Evolutionary conservation across 78 protist species (phyloP), one percentile per base, ranked within the genome.

Genomic region (Emiliania huxleyi): DNA sequence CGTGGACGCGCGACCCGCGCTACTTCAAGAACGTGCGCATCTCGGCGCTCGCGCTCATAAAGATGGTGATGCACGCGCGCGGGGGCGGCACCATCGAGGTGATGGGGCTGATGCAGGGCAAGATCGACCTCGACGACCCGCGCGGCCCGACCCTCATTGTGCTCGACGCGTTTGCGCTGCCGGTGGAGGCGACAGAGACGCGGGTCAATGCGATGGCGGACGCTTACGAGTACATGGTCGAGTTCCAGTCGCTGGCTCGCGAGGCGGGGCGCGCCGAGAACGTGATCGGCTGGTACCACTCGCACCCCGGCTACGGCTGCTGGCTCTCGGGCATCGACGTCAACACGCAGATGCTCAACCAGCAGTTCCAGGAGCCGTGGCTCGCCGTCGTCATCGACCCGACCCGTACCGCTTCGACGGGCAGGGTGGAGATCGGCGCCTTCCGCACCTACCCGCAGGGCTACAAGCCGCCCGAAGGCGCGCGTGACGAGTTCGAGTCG

Each of bases 181-280:
- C 99, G 45, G 99, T 98, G 0, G 99, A 98, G 73, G 99, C 99
- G 23, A 98, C 99, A 0, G 99, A 98, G 88, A 98, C 99, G 2
- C 95, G 99, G 42, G 99, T 98, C 73, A 97, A 97, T 45, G 99
- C 99, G 1, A 96, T 87, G 33, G 97, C 90, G 0, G 97, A 96
- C 43, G 99, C 97, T 0, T 91, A 95, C 90, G 98, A 95, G 71
- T 96, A 95, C 96, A 97, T 98, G 98, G 87, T 95, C 42, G 85
- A 42, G 26, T 89, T 73, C 73, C 37, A 55, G 22, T 4, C 42
- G 77, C 37, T 21, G 43, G 4, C 40, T 15, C 19, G 12, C 40
- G 23, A 75, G 93, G 93, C 92, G 26, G 98, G 98, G 42, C 94
- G 98, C 43, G 46, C 37, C 0, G 99, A 97, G 79, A 90, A 95